A percentile compares a stretch with the other conserved stretches of the same genome.
phyloP scores from a whole-genome alignment of 805 yeast genomes.

The Starmerella vitae region DNA sequence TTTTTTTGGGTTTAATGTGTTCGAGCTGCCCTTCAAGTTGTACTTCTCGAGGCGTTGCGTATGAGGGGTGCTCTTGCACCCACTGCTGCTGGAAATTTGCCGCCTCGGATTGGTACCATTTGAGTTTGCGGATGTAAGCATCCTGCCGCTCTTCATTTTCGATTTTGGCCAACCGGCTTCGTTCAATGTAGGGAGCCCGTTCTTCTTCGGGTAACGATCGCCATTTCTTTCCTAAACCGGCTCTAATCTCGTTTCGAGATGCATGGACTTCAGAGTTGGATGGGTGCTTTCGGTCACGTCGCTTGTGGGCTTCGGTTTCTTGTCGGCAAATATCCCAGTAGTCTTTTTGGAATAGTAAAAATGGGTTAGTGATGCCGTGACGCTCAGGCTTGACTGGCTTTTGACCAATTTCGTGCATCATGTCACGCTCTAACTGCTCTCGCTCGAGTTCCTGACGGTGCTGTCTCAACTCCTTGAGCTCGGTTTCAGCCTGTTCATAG shows the following conservation, averaged over 20 bases:
- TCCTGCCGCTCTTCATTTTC: constrained; percentile 26
- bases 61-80: constrained; percentile 27
- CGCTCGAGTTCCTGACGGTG: constrained; percentile 24
- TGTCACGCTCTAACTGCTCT: constrained; percentile 27
- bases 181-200: constrained; percentile 29
- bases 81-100: constrained; percentile 30
- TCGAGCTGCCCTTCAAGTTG: constrained; percentile 17
- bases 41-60: constrained; percentile 18
- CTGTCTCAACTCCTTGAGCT: constrained; percentile 22
- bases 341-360: constrained; percentile 30
- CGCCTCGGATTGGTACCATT: constrained; percentile 29
- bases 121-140: constrained; percentile 24
- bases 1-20: constrained; percentile 8
- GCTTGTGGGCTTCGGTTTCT: constrained; percentile 27
- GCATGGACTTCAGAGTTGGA: constrained; percentile 24
- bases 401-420: constrained; percentile 29
- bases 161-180: constrained; percentile 26
- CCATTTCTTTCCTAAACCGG: constrained; percentile 32
- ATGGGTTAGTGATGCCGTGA: constrained; percentile 30
- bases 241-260: constrained; percentile 30
- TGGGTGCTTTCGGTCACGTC: constrained; percentile 15
- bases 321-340: constrained; percentile 31
- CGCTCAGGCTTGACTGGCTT: constrained; percentile 30
- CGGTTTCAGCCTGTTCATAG: constrained; percentile 19
- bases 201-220: constrained; percentile 29